These are phyloP conservation scores for Kuraishia ogatae DNA, from an alignment of 805 yeast species.

Conservation along the genomic window DNA sequence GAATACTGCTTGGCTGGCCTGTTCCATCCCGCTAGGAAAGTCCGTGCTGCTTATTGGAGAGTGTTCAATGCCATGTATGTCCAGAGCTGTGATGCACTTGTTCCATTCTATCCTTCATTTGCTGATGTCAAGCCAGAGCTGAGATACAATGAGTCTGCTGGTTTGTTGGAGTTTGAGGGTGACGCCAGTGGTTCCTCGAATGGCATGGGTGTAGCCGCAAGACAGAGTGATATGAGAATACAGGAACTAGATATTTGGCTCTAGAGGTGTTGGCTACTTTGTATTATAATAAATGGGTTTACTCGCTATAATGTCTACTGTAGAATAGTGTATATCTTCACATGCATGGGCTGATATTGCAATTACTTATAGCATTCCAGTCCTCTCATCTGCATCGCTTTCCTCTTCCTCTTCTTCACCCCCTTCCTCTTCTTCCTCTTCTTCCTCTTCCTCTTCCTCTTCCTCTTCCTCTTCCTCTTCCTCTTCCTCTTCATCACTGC, in stretches of 20 bases:
- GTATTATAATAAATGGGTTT: neutral
- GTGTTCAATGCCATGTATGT: constrained; percentile 71
- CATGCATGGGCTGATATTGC: neutral
- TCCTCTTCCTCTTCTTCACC: constrained; percentile 23
- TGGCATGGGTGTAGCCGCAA: neutral
- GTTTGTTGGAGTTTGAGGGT: neutral
- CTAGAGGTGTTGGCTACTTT: neutral
- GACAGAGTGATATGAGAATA: neutral
- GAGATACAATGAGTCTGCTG: neutral
- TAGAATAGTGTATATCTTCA: too few relatives aligned
- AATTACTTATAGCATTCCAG: neutral
- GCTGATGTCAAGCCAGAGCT: constrained; percentile 12
- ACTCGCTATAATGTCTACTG: too few relatives aligned
- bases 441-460: constrained; percentile 23
- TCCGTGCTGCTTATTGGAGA: constrained; percentile 79
- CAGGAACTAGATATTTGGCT: neutral
- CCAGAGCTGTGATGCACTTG: constrained; percentile 64
- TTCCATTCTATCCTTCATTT: constrained; percentile 74
- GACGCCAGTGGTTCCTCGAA: neutral
- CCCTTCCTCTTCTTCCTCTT: constrained; percentile 22
- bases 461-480: constrained; percentile 23
- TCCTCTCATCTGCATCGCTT: constrained; percentile 11
- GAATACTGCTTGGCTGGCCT: constrained; percentile 82
- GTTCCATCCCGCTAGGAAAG: constrained; percentile 89
- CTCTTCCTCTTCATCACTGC: constrained; percentile 16